Evolutionary conservation across 2,329 filamentous ascomycete genomes (phyloP).

Genomic region (Bipolaris sorokiniana): DNA sequence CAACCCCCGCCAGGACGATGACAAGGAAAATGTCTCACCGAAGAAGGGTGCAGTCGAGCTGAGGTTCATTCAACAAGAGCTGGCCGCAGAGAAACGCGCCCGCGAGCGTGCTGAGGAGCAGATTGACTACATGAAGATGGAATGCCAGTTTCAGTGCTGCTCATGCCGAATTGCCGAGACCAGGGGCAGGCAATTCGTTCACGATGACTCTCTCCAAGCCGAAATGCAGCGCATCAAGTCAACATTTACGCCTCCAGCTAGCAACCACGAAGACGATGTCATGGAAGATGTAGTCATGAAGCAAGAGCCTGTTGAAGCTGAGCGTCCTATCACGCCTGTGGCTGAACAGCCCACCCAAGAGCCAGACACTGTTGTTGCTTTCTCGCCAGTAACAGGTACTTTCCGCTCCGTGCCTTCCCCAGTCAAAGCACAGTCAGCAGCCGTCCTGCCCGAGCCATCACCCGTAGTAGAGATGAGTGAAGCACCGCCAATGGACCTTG

Average conservation of each 20-base stretch:
- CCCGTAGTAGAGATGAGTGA: constrained; percentile 27
- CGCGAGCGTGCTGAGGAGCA: constrained; percentile 74
- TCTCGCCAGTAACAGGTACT: constrained; percentile 49
- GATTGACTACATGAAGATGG: constrained; percentile 76
- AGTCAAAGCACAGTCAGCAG: constrained; percentile 26
- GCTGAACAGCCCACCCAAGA: constrained; percentile 8
- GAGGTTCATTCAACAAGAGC: constrained; percentile 58
- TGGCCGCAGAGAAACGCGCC: constrained; percentile 61
- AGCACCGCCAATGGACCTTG: constrained; percentile 34
- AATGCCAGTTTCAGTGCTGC: constrained; percentile 73
- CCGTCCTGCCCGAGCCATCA: constrained; percentile 24
- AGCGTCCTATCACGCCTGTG: constrained; percentile 32
- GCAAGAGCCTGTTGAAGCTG: constrained; percentile 26
- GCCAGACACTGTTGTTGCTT: constrained; percentile 36
- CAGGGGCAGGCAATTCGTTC: constrained; percentile 48
- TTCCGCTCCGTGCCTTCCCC: constrained; percentile 46
- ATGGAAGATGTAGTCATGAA: constrained; percentile 42
- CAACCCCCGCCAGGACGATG: constrained; percentile 50
- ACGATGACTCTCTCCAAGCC: constrained; percentile 44
- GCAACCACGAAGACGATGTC: constrained; percentile 61
- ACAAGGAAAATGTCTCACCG: constrained; percentile 56
- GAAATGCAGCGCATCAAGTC: constrained; percentile 51
- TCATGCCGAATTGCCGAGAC: constrained; percentile 58
- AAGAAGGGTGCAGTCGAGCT: constrained; percentile 54
- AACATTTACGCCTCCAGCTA: constrained; percentile 67